phyloP scores from a whole-genome alignment of 352 stramenopile species.

The Globisporangium heterothallicum region DNA sequence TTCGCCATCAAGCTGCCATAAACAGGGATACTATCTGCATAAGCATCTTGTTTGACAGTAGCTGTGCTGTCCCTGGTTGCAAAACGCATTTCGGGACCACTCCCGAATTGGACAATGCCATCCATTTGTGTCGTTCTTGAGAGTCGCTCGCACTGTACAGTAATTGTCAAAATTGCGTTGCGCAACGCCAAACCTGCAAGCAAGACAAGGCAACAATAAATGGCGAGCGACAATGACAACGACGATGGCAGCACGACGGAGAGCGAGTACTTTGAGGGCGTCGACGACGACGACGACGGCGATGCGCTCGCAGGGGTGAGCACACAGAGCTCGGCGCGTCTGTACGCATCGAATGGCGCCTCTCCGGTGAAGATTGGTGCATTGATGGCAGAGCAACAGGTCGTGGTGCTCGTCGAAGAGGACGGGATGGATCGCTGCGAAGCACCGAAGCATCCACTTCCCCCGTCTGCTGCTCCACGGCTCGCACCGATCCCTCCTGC shows the following conservation, averaged over 20 bases:
- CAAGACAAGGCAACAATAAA: neutral
- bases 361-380: neutral
- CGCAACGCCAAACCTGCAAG: neutral
- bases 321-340: slow-evolving; percentile 1
- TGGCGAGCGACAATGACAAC: neutral
- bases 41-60: no score
- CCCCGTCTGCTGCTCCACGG: no score
- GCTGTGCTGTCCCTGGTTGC: no score
- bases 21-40: no score
- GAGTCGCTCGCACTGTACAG: no score
- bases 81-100: neutral
- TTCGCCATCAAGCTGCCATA: no score
- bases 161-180: neutral
- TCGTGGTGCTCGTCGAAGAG: neutral
- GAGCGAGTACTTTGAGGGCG: slow-evolving; percentile 5
- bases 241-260: slow-evolving; percentile 7
- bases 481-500: no score
- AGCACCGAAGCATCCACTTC: no score
- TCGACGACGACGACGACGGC: neutral
- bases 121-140: no score
- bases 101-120: neutral
- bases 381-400: neutral
- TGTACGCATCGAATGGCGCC: neutral
- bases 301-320: neutral
- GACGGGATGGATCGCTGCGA: no score